Evolutionary conservation across 768 basidiomycete genomes (phyloP), one percentile per base, ranked within the genome.

Genomic region (Phylloporus sp.): DNA sequence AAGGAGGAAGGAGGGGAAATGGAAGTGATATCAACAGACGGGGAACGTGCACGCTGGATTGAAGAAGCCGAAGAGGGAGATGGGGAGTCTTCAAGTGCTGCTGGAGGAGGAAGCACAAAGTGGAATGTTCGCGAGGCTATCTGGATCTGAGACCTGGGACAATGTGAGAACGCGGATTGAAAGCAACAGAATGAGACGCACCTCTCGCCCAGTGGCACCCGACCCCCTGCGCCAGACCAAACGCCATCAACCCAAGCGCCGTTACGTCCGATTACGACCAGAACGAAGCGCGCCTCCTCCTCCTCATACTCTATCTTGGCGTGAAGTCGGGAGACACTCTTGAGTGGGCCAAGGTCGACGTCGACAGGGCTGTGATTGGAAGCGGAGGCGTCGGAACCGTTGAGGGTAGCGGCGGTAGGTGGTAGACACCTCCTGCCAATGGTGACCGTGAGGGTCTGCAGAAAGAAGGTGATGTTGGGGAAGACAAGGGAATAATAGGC

Each of bases 191-290:
- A 31, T 12, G 28, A 42, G 24, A 69, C 76, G 45, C 52, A 93
- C 95, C 91, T 80, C 67, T 93, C 91, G 32, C 85, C 77, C 20
- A 99, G 74, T 27, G 88, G 81, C n/a, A 93, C 88, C 54, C 85
- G 82, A 54, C 88, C 86, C 15, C 95, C 92, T 57, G 89, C 86
- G 11, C 87, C 88, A 44, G 85, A 85, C 90, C 95, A 99, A n/a
- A 90, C 84, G 27, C 94, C 95, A 58, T 98, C 94, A 5, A 99
- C 93, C 88, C 95, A 97, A 16, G 94, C 94, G 12, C 97, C 97
- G 62, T 99, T 98, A 52, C 97, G 78, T n/a, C 97, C 97, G 32
- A 91, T 79, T 32, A 99, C 95, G 53, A 85, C 84, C 31, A 99
- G 80, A 15, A 91, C 84, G 66, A 95, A 97, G 47, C 87, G 83